These are phyloP conservation scores for Ilex asprella DNA, from an alignment of 257 asterid genomes.

Conservation along the genomic window DNA sequence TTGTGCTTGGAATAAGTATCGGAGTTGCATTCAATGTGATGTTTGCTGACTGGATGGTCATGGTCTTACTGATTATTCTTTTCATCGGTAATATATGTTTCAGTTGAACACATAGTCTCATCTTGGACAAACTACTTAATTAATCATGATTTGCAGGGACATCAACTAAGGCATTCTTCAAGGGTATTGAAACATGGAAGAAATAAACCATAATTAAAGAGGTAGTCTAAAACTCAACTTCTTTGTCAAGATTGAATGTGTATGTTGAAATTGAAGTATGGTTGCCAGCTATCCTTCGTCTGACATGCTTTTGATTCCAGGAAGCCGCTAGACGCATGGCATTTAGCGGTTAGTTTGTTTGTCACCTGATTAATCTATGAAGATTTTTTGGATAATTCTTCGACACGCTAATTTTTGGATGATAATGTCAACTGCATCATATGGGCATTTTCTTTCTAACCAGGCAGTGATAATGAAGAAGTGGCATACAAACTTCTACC, in stretches of 20 bases:
- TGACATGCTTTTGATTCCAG: conserved; percentile 20
- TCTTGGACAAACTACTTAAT: neutral
- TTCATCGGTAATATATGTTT: conserved; percentile 37
- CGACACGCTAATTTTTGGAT: conserved; percentile 3
- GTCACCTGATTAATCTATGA: conserved; percentile 1
- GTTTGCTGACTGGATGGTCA: conserved; percentile 64
- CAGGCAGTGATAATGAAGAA: conserved; percentile 30
- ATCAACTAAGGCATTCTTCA: conserved; percentile 51
- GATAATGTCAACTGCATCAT: conserved; percentile 6
- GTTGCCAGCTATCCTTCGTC: conserved; percentile 1
- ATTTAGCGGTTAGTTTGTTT: conserved; percentile 35
- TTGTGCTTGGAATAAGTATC: conserved; percentile 50
- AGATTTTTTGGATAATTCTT: neutral
- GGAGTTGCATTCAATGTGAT: conserved; percentile 54
- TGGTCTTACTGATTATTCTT: conserved; percentile 42
- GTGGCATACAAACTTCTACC: conserved; percentile 40
- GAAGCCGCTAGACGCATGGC: conserved; percentile 38
- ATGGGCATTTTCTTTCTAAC: neutral
- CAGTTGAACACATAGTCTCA: neutral
- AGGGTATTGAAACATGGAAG: conserved; percentile 54
- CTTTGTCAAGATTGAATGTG: neutral
- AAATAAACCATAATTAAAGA: conserved; percentile 41
- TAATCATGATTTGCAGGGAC: conserved; percentile 20
- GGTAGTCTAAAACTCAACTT: conserved; percentile 17
- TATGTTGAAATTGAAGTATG: no score